Base-by-base conservation (phyloP, 495 filamentous ascomycete genomes). In the Aspergillus coremiiformis region DNA sequence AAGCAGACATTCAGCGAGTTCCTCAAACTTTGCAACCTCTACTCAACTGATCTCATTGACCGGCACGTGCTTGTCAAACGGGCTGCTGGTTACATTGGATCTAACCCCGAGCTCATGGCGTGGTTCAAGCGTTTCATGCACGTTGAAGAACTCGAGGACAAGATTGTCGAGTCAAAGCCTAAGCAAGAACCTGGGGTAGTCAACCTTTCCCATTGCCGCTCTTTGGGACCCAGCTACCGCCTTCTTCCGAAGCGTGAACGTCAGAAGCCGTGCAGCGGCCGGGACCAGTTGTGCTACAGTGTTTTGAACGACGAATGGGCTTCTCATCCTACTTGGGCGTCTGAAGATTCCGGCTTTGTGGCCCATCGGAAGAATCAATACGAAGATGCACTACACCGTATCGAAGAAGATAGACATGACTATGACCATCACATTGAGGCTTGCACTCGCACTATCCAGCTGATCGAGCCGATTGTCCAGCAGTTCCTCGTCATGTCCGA, bases 271-370 rank as follows among this genome's bases (percentile, higher is more conserved):
- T 99, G 94, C 72, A 88, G 86, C 60, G 94, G 94, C 15, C 85
- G 94, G 32, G 94, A 99, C 64, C 87, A 93, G 66, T 83, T 97
- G 56, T 99, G 94, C 65, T 79, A 85, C 49, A 77, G 81, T 39
- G 93, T 97, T 0, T 77, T 99, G 39, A 99, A 99, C 52, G 93
- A 99, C 60, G 87, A 95, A 54, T 99, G 94, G 94, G 93, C 91
- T 1, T 96, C 91, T 42, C 93, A 97, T 70, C 94, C 94, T 1
- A 99, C 94, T 3, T 99, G 94, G 94, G 94, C 92, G 1, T 96
- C 91, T 1, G 94, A 99, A 68, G 94, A 99, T 62, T 95, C 89
- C 26, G 94, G 94, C 2, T 99, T 99, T 58, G 89, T 99, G 51
- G 94, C 93, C 2, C 94, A 99, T 71, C 79, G 91, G 37, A 99